A percentile compares a stretch with the other conserved stretches of the same genome.
Conservation (phyloP, 306 rosid species). For the Medicago truncatula region MtrunA17r5.0-ANR NC_053045.1:47693501-47694000, state of each 20-base stretch:
- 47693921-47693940: conserved; percentile 21
- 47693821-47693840: conserved; percentile 20
- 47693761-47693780: conserved; percentile 12
- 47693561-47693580: conserved; percentile 33
- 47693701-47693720: background rate
- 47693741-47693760: conserved; percentile 33
- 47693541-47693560: conserved; percentile 30
- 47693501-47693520: conserved; percentile 86
- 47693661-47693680: conserved; percentile 18
- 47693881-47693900: background rate
- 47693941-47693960: conserved; percentile 19
- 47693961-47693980: conserved; percentile 23
- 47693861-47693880: conserved; percentile 25
- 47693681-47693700: conserved; percentile 6
- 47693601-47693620: conserved; percentile 14
- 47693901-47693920: background rate
- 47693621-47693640: conserved; percentile 14
- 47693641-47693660: background rate
- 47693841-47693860: conserved; percentile 5
- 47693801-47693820: conserved; percentile 19
- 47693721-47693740: conserved; percentile 30
- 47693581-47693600: conserved; percentile 29
- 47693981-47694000: conserved; percentile 22
- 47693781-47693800: conserved; percentile 36
- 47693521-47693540: conserved; percentile 87